Conservation (phyloP, 108 stramenopile species). For the Craspedostauros australis region DNA sequence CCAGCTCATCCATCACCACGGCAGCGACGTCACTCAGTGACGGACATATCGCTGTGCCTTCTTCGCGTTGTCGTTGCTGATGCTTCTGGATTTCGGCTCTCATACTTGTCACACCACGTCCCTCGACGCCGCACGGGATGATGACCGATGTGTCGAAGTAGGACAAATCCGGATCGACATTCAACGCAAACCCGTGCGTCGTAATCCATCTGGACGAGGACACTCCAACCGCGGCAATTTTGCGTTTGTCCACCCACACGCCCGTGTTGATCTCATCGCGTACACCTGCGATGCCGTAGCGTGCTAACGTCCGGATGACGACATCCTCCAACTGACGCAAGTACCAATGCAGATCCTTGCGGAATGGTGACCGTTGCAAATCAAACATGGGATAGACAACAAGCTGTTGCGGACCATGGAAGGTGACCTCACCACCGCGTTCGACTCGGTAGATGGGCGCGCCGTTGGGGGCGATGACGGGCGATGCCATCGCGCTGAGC, state of each 20-base stretch:
- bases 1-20: too few relatives aligned
- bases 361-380: slow-evolving; percentile 45
- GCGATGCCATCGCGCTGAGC: slow-evolving; percentile 25
- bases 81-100: slow-evolving; percentile 37
- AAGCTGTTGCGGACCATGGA: slow-evolving; percentile 96
- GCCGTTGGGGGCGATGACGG: slow-evolving; percentile 67
- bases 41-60: slow-evolving; percentile 1
- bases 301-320: slow-evolving; percentile 60
- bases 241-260: slow-evolving; percentile 78
- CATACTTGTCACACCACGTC: slow-evolving; percentile 79
- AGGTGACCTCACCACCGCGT: slow-evolving; percentile 98
- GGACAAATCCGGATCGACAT: slow-evolving; percentile 77
- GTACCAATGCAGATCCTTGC: slow-evolving; percentile 95
- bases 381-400: slow-evolving; percentile 93
- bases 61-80: slow-evolving; percentile 27
- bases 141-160: slow-evolving; percentile 76
- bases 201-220: slow-evolving; percentile 92
- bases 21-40: background rate
- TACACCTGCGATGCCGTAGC: slow-evolving; percentile 50
- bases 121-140: slow-evolving; percentile 73
- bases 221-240: slow-evolving; percentile 92
- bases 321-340: slow-evolving; percentile 88
- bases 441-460: slow-evolving; percentile 84
- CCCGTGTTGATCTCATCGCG: slow-evolving; percentile 69
- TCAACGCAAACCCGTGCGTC: slow-evolving; percentile 96